phyloP scores from a whole-genome alignment of 768 basidiomycete species.

The Agaricus subrufescens region DNA sequence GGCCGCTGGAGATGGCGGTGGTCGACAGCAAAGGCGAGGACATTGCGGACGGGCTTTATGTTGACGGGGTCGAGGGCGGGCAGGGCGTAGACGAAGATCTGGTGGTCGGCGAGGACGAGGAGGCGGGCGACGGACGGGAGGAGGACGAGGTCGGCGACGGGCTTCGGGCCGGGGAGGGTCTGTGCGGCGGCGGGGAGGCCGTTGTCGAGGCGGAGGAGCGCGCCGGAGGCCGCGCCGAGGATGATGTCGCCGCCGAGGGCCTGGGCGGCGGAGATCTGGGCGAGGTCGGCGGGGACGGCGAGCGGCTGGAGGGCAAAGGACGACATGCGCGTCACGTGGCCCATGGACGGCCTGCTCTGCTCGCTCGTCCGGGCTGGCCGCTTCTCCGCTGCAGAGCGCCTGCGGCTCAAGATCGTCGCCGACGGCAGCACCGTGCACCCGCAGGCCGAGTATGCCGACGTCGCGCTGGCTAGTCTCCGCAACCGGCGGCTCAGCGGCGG shows the following conservation, averaged over 20 bases:
- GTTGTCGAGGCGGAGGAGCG: constrained; percentile 74
- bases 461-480: constrained; percentile 1
- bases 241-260: constrained; percentile 75
- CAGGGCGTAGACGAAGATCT: constrained; percentile 74
- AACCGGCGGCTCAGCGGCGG: constrained; percentile 1
- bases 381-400: constrained; percentile 6
- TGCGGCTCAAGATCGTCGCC: not conserved
- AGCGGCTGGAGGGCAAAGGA: too few relatives aligned
- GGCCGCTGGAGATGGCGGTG: constrained; percentile 61
- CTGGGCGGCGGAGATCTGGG: not conserved
- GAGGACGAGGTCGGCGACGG: constrained; percentile 78
- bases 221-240: constrained; percentile 81
- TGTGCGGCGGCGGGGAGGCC: constrained; percentile 54
- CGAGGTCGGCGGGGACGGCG: not conserved
- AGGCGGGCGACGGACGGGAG: constrained; percentile 71
- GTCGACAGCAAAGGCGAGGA: constrained; percentile 78
- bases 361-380: not conserved
- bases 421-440: not conserved
- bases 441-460: not conserved
- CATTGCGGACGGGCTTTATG: constrained; percentile 78
- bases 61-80: constrained; percentile 76
- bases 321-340: not conserved
- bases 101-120: constrained; percentile 70
- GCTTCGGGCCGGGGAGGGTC: constrained; percentile 54
- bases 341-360: not conserved